A percentile compares a stretch with the other conserved stretches of the same genome.
Evolutionary conservation across 1,139 yeast species (phyloP).

Genomic region (Yamadazyma diospyri): DNA sequence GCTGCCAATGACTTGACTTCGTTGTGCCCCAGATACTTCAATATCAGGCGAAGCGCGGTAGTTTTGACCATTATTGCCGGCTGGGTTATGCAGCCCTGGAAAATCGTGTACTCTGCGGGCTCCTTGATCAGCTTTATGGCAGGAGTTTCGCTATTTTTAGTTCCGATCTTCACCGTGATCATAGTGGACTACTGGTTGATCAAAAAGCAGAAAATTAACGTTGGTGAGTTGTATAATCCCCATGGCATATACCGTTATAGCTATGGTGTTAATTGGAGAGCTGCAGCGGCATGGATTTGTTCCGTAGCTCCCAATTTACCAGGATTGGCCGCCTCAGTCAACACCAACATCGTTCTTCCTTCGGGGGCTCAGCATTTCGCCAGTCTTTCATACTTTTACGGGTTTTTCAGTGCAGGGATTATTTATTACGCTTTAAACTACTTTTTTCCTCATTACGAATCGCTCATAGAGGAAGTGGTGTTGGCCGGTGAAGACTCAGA

Average conservation of each 20-base stretch:
- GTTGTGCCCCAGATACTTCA: slow-evolving; percentile 45
- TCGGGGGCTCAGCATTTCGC: slow-evolving; percentile 13
- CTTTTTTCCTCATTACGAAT: slow-evolving; percentile 12
- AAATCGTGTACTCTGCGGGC: slow-evolving; percentile 14
- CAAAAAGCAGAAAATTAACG: slow-evolving; percentile 12
- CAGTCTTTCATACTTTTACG: slow-evolving; percentile 12
- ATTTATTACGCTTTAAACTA: slow-evolving; percentile 11
- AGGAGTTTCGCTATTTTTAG: slow-evolving; percentile 15
- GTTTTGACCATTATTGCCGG: slow-evolving; percentile 34
- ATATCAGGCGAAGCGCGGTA: slow-evolving; percentile 49
- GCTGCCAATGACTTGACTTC: slow-evolving; percentile 54
- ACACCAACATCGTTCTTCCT: slow-evolving; percentile 10
- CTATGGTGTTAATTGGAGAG: slow-evolving; percentile 16
- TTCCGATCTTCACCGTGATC: slow-evolving; percentile 15
- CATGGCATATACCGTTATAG: slow-evolving; percentile 13
- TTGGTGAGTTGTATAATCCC: slow-evolving; percentile 14
- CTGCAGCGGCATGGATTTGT: slow-evolving; percentile 13
- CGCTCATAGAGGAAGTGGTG: slow-evolving; percentile 10
- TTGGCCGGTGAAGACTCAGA: slow-evolving; percentile 8
- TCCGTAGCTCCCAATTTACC: slow-evolving; percentile 15
- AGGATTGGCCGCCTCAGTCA: slow-evolving; percentile 15
- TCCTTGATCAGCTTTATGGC: slow-evolving; percentile 14
- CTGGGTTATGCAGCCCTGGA: slow-evolving; percentile 36
- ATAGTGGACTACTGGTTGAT: slow-evolving; percentile 16
- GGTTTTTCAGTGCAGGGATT: slow-evolving; percentile 12